Evolutionary conservation across 768 basidiomycete genomes (phyloP), one percentile per base, ranked within the genome.

Genomic region (Boletus vermiculosoides): DNA sequence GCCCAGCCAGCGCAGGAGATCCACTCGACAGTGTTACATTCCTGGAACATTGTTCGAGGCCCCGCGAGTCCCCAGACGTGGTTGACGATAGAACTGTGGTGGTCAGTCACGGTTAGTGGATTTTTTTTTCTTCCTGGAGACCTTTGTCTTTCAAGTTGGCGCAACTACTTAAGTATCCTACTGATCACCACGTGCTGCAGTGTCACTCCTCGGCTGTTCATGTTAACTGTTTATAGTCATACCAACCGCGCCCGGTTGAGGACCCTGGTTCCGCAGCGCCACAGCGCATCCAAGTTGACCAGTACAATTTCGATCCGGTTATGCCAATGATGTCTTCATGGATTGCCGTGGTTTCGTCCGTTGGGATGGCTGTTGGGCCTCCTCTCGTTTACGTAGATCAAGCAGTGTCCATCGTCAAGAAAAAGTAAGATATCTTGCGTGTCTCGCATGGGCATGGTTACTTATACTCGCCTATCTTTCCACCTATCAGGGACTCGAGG

Each of bases 371-470:
- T 25, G 75, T 92, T 20, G 91, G 87, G 8, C 90, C 91, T 23
- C 89, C 92, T 16, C 77, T 94, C 54, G 90, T 92, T 13, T 94
- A 94, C 62, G 87, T 83, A 41, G 92, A 93, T 74, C 89, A 92
- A 71, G 85, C 89, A 0, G 71, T 78, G 52, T 92, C 90, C n/a
- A 94, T 94, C 53, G 73, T 93, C 58, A 82, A 79, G 49, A 91
- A 89, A 76, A 85, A 84, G 89, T 81, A 49, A 56, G 80, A 69
- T 15, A 23, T 58, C 50, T 39, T 53, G 37, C 40, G 20, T 45
- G 51, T 34, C 23, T 63, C 25, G 37, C 30, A 25, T 37, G n/a
- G 39, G 44, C 25, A 54, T 45, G 22, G 40, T 45, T 37, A 28
- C 45, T 63, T 51, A 56, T 44, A 20, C 47, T 40, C 30, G 23